Evolutionary conservation across 208 protist species (phyloP).

Genomic region (Wallacemonas sp.): DNA sequence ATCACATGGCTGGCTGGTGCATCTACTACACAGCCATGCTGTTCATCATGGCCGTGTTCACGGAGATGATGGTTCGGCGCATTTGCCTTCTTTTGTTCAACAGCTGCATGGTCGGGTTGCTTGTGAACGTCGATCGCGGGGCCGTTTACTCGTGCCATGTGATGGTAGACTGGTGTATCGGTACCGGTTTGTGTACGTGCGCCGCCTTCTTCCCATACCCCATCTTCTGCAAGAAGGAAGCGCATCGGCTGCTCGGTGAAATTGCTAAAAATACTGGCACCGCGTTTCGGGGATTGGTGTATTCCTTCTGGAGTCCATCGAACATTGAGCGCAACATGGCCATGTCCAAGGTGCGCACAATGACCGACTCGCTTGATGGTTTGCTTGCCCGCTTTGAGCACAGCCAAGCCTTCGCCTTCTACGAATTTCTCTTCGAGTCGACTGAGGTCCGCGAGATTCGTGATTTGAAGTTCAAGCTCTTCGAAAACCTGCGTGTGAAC

Average conservation of each 20-base stretch:
- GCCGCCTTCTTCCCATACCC: conserved; percentile 81
- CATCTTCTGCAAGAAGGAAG: conserved; percentile 67
- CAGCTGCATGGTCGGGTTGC: conserved; percentile 71
- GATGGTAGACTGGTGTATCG: conserved; percentile 88
- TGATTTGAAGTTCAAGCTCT: conserved; percentile 56
- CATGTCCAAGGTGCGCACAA: conserved; percentile 78
- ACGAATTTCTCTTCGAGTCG: conserved; percentile 84
- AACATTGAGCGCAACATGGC: conserved; percentile 87
- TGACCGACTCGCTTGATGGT: conserved; percentile 68
- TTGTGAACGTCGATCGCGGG: conserved; percentile 32
- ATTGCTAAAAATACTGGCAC: conserved; percentile 69
- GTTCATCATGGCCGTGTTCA: conserved; percentile 82
- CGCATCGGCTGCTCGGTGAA: conserved; percentile 43
- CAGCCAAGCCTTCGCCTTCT: conserved; percentile 70
- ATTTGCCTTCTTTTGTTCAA: conserved; percentile 91
- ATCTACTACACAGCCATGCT: conserved; percentile 75
- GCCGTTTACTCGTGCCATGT: conserved; percentile 66
- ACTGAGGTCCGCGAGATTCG: conserved; percentile 66
- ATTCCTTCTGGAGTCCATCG: conserved; percentile 83
- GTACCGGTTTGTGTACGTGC: conserved; percentile 65
- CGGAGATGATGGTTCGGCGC: conserved; percentile 65
- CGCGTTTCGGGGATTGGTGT: conserved; percentile 67
- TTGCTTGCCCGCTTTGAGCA: conserved; percentile 58
- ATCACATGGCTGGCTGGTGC: conserved; percentile 69
- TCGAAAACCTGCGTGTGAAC: conserved; percentile 72